Base-by-base conservation (phyloP, 495 filamentous ascomycete genomes). In the Lasiosphaeria ovina region DNA sequence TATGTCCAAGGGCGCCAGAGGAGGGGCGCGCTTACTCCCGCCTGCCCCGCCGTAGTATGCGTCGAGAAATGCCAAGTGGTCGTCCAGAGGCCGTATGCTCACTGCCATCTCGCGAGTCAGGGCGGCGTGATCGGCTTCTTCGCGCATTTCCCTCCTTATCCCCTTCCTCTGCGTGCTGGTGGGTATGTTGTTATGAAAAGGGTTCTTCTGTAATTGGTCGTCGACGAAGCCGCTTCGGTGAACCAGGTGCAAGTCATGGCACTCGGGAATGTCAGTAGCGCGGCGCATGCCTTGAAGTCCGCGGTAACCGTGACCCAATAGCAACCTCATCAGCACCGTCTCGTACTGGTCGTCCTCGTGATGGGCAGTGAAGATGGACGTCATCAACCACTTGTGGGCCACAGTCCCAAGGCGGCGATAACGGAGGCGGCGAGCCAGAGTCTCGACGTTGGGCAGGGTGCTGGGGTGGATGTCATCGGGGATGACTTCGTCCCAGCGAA, bases 261-360 rank as follows among this genome's bases (percentile, higher is more conserved):
- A 93, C 71, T 97, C 92, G 6, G 94, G 94, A 35, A 98, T 92
- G 32, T 83, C 77, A 14, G 80, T 74, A 3, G 82, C 74, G 10
- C 74, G 49, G 38, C 75, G 81, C 59, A 98, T 96, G 0, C 90
- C 91, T 5, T 75, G 73, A 38, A 97, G 75, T 0, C 89, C 92
- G n/a, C 79, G 69, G 32, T 81, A 80, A 9, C 79, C 75, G 47
- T 87, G 85, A 6, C 86, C 84, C 17, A 74, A 70, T 0, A 85
- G 72, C 44, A 97, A 68, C 48, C 92, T 79, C 84, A 89, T 86
- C 47, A 98, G 69, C 4, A 95, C 81, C 0, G 93, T 96, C 73
- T 98, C 94, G 42, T 90, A 89, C 64, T 89, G 86, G 69, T 98
- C 92, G 68, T 92, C 89, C 62, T 81, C 77, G 71, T 97, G 93